Base-by-base conservation (phyloP, 192 early-diverging fungal species). In the Coemansia sp. region DNA sequence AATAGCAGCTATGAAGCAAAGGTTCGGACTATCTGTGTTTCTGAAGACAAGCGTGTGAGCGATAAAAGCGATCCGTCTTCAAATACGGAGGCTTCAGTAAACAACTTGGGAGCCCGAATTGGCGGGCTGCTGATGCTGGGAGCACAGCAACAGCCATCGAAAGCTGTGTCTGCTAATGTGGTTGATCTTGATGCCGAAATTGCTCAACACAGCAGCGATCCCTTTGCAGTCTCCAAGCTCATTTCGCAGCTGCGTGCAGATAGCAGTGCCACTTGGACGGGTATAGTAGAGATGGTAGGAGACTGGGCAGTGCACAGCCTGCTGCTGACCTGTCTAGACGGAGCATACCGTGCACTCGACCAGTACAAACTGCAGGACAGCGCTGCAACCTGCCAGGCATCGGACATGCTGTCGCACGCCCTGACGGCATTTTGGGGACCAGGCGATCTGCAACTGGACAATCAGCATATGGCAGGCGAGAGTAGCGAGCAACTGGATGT, bases 51-150 rank as follows among this genome's bases (percentile, higher is more conserved):
- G 32, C 32, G 32, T 6, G 2, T 34, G 32, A 34, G 23, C 23
- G 23, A 34, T 9, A 34, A 34, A 9, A 34, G 32, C 7, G 32
- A 34, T 6, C 32, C 1, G 2, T 34, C 32, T 9, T 9, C 32
- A 34, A 7, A 10, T 9, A 17, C 40, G 7, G 40, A 3, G 9
- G 36, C 37, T n/a, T 7, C 50, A 18, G 48, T 37, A 2, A 16
- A 26, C 10, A 66, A 66, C 28, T 44, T 75, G 31, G 72, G 72
- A 30, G 72, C 72, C 2, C 48, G 72, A 15, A 60, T 76, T 10
- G 72, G 72, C 53, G 62, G 66, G 11, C 66, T 76, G 28, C 30
- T 76, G 28, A 57, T 48, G 62, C 50, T 68, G 5, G 61, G 66
- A 6, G 18, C 23, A 2, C 38, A 28, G 5, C 16, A 20, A 14